A percentile compares a stretch with the other conserved stretches of the same genome.
Evolutionary conservation across 192 early-diverging fungal species (phyloP).

Genomic region (Lobosporangium transversale): DNA sequence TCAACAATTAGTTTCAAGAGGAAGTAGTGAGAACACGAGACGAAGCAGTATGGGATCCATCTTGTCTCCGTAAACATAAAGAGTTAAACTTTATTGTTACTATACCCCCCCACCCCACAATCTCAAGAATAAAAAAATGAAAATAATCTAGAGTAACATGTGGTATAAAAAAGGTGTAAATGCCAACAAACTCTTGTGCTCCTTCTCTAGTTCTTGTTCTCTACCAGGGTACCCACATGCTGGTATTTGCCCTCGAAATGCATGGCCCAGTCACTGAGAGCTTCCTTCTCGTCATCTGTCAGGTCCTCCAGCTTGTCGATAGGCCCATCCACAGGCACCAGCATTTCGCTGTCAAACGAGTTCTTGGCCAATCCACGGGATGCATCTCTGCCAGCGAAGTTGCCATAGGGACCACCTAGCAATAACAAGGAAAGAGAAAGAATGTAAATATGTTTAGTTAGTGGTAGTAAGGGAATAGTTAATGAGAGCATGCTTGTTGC

Average conservation of each 20-base stretch:
- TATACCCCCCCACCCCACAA: too few species aligned
- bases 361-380: slow-evolving; percentile 91
- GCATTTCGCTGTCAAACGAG: slow-evolving; percentile 81
- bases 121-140: neutral
- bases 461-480: too few species aligned
- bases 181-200: too few species aligned
- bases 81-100: too few species aligned
- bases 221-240: slow-evolving; percentile 73
- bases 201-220: slow-evolving; percentile 58
- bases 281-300: slow-evolving; percentile 72
- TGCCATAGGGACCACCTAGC: slow-evolving; percentile 89
- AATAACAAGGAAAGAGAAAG: neutral
- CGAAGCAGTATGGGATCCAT: slow-evolving; percentile 30
- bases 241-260: slow-evolving; percentile 87
- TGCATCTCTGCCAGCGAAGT: slow-evolving; percentile 97
- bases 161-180: neutral
- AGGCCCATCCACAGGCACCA: slow-evolving; percentile 73
- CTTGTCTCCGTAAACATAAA: slow-evolving; percentile 26
- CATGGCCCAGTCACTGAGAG: slow-evolving; percentile 81
- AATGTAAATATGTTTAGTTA: neutral
- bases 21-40: slow-evolving; percentile 38
- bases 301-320: slow-evolving; percentile 88
- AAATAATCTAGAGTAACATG: neutral
- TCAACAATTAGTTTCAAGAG: slow-evolving; percentile 42
- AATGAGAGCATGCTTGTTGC: too few species aligned